Conservation (phyloP, 164 flowering plant species). For the Tetracentron sinense region DNA sequence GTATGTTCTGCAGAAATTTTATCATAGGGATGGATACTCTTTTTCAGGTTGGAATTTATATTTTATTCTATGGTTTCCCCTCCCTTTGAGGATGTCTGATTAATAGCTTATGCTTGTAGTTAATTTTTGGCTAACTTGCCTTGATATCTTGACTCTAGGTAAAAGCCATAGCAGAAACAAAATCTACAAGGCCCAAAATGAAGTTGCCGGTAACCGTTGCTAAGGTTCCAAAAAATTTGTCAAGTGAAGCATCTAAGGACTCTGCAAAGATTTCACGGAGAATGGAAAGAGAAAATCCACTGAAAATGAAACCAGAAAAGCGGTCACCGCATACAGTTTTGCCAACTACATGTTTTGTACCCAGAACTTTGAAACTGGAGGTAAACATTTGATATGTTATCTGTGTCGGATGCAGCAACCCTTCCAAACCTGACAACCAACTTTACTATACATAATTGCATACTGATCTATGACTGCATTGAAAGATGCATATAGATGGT, state of each 20-base stretch:
- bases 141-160: constrained; percentile 24
- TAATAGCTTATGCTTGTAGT: background rate
- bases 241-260: constrained; percentile 25
- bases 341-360: constrained; percentile 8
- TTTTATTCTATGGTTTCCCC: background rate
- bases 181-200: constrained; percentile 21
- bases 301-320: constrained; percentile 32
- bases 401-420: too few species aligned
- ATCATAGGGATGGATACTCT: background rate
- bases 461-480: too few species aligned
- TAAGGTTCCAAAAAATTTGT: constrained; percentile 13
- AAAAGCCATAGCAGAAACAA: constrained; percentile 17
- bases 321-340: constrained; percentile 16
- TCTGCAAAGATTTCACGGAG: constrained; percentile 24
- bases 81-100: background rate
- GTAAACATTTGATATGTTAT: constrained; percentile 30
- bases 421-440: too few species aligned
- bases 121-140: background rate
- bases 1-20: background rate
- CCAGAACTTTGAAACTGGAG: constrained; percentile 30
- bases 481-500: too few species aligned
- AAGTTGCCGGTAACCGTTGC: constrained; percentile 18
- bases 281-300: constrained; percentile 26
- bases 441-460: too few species aligned
- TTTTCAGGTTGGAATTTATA: background rate